These are phyloP conservation scores for Clavispora fructus DNA, from an alignment of 805 yeast genomes.

Conservation along the genomic window DNA sequence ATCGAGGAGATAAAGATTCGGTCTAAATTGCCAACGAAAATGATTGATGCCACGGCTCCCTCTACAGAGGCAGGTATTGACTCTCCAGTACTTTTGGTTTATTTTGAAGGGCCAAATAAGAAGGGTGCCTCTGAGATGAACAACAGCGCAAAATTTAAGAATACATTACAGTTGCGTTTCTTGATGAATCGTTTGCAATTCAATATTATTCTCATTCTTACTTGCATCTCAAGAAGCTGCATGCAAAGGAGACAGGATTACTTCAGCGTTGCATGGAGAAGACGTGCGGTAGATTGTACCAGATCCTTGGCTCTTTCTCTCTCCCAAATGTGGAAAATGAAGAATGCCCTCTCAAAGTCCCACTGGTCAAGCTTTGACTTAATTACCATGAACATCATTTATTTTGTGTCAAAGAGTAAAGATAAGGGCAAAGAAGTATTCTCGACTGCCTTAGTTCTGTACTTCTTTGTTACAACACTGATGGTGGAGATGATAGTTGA, in stretches of 20 bases:
- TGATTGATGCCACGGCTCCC: constrained; percentile 41
- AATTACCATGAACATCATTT: constrained; percentile 30
- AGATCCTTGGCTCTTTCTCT: constrained; percentile 19
- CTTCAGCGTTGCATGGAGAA: constrained; percentile 26
- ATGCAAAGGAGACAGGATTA: constrained; percentile 47
- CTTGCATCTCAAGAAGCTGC: constrained; percentile 41
- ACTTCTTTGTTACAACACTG: constrained; percentile 39
- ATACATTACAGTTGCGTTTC: constrained; percentile 51
- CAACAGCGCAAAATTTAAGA: constrained; percentile 57
- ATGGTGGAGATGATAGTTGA: background rate
- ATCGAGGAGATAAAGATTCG: constrained; percentile 56
- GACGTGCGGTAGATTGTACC: constrained; percentile 38
- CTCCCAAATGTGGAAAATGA: background rate
- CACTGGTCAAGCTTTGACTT: constrained; percentile 25
- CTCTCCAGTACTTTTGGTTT: constrained; percentile 38
- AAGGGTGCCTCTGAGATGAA: constrained; percentile 33
- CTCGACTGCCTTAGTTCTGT: constrained; percentile 38
- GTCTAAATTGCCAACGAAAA: constrained; percentile 41
- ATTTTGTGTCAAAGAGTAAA: constrained; percentile 20
- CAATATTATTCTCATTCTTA: constrained; percentile 35
- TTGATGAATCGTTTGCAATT: constrained; percentile 46
- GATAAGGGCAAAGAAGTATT: constrained; percentile 20
- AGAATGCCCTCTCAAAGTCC: background rate
- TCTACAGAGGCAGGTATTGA: constrained; percentile 16
- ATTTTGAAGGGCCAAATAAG: constrained; percentile 37